A percentile compares a stretch with the other conserved stretches of the same genome.
phyloP scores from a whole-genome alignment of 805 yeast species.

The Metschnikowia anglica region DNA sequence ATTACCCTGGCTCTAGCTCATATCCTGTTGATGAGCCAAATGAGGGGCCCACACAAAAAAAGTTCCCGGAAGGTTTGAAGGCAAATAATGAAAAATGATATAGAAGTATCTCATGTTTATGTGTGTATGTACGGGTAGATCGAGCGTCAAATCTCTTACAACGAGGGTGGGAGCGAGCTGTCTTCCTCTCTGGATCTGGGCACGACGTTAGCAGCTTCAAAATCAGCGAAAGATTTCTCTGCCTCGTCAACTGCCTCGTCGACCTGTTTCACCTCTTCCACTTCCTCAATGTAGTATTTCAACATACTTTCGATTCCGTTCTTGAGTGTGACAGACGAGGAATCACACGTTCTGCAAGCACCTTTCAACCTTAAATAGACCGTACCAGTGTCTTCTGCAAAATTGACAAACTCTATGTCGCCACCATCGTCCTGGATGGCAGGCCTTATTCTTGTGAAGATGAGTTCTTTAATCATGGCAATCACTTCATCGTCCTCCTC shows the following conservation, averaged over 20 bases:
- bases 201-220: slow-evolving; percentile 24
- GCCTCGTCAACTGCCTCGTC: slow-evolving; percentile 37
- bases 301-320: slow-evolving; percentile 71
- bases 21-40: too few species aligned
- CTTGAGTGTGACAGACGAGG: slow-evolving; percentile 63
- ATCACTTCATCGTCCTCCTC: slow-evolving; percentile 69
- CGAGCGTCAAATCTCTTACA: slow-evolving; percentile 1
- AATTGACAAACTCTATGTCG: slow-evolving; percentile 63
- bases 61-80: too few species aligned
- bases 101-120: not conserved
- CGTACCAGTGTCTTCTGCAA: slow-evolving; percentile 53
- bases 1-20: too few species aligned
- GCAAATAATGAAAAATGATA: too few species aligned
- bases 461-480: slow-evolving; percentile 65
- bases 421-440: slow-evolving; percentile 79
- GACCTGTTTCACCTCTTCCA: slow-evolving; percentile 52
- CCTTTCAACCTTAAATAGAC: slow-evolving; percentile 62
- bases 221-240: slow-evolving; percentile 19
- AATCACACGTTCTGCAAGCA: slow-evolving; percentile 72
- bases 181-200: slow-evolving; percentile 30
- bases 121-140: slow-evolving; percentile 1
- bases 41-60: too few species aligned
- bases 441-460: slow-evolving; percentile 69
- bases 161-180: slow-evolving; percentile 18
- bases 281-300: slow-evolving; percentile 69